Conservation (phyloP, 495 filamentous ascomycete species). For the Podospora didyma region DNA sequence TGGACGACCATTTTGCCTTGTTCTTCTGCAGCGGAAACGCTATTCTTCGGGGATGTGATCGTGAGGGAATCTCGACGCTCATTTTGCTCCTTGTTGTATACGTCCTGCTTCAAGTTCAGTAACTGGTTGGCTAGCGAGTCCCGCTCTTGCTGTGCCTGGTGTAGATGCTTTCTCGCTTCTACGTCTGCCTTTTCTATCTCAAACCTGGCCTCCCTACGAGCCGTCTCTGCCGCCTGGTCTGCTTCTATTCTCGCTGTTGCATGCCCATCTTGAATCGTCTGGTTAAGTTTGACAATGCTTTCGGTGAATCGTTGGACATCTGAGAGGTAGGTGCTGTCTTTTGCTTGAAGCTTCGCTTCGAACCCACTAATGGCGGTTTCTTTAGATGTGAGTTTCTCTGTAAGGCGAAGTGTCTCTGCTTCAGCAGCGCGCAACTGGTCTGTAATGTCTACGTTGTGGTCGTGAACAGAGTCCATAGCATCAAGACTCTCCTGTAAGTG, state of each 20-base stretch:
- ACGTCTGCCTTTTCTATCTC: constrained; percentile 11
- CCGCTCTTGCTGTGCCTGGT: constrained; percentile 5
- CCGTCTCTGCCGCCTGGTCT: neutral
- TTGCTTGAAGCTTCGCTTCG: constrained; percentile 10
- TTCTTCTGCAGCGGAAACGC: constrained; percentile 5
- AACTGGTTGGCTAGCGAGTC: constrained; percentile 1
- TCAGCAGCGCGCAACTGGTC: neutral
- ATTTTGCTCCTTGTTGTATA: constrained; percentile 7
- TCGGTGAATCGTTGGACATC: constrained; percentile 9
- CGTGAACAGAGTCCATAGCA: constrained; percentile 4
- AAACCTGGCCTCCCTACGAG: constrained; percentile 5
- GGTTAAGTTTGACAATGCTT: constrained; percentile 14
- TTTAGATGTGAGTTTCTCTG: constrained; percentile 11
- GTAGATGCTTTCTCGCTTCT: constrained; percentile 4
- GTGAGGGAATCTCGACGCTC: constrained; percentile 4
- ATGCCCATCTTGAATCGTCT: constrained; percentile 19
- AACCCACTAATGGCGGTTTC: constrained; percentile 10
- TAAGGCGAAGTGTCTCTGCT: constrained; percentile 5
- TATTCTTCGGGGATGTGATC: constrained; percentile 10
- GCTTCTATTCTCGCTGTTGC: neutral
- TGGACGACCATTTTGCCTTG: neutral
- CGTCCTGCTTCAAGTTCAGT: constrained; percentile 2
- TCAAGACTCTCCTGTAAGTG: constrained; percentile 17
- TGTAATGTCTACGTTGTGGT: neutral
- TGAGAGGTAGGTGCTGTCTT: constrained; percentile 5